Conservation (phyloP, 768 basidiomycete genomes). For the Cyclocybe aegerita region DNA sequence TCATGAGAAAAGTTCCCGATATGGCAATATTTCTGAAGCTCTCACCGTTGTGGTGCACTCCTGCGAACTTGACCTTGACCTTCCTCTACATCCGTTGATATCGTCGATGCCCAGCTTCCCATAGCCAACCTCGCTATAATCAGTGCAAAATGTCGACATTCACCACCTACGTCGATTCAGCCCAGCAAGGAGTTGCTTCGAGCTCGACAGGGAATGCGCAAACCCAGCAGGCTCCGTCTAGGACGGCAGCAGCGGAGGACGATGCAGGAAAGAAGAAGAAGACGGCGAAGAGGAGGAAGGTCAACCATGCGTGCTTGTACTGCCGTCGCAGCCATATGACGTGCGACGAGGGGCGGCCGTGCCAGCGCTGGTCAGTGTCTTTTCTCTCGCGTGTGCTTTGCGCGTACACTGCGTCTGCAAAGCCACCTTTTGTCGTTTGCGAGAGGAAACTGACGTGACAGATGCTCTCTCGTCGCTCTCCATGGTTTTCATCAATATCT, state of each 20-base stretch:
- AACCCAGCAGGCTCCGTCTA: background rate
- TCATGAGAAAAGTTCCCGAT: background rate
- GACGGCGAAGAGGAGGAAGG: conserved; percentile 72
- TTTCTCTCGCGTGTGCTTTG: conserved; percentile 6
- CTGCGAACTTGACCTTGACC: background rate
- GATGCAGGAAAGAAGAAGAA: conserved; percentile 48
- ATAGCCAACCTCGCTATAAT: no score
- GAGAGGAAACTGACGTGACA: background rate
- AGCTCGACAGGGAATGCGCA: conserved; percentile 3
- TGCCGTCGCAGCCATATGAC: conserved; percentile 93
- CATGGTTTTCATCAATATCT: background rate
- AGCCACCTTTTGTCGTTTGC: conserved; percentile 4
- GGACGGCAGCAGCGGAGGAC: conserved; percentile 24
- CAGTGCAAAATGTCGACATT: conserved; percentile 15
- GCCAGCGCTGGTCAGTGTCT: conserved; percentile 82
- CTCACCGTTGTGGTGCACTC: background rate
- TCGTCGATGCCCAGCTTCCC: background rate
- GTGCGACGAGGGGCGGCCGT: conserved; percentile 86
- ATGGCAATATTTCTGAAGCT: background rate
- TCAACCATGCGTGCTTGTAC: conserved; percentile 92
- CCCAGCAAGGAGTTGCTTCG: conserved; percentile 13
- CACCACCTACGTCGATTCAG: conserved; percentile 19
- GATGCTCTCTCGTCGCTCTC: background rate
- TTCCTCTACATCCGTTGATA: background rate
- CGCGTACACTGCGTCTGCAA: conserved; percentile 1